A percentile compares a stretch with the other conserved stretches of the same genome.
Evolutionary conservation across 2,329 filamentous ascomycete genomes (phyloP).

Genomic region (Fusarium sp.): DNA sequence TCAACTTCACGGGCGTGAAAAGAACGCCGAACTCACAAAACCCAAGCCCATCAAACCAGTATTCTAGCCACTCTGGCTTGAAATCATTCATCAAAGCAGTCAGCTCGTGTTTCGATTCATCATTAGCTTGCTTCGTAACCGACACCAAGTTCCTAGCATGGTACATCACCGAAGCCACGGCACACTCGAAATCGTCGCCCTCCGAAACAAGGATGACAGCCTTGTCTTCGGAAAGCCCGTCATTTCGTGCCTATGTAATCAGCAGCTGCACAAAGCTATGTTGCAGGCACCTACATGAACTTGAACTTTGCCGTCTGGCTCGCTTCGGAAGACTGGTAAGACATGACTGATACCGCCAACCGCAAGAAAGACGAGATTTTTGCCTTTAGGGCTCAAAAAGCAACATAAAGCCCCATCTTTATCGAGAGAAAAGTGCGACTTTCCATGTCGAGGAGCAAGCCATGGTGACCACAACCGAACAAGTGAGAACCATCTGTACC

Average conservation of each 20-base stretch:
- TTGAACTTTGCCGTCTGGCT: constrained; percentile 72
- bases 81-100: constrained; percentile 61
- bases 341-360: constrained; percentile 80
- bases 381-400: constrained; percentile 78
- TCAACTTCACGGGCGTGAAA: background rate
- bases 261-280: constrained; percentile 7
- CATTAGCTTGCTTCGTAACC: constrained; percentile 56
- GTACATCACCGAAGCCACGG: constrained; percentile 85
- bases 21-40: constrained; percentile 72
- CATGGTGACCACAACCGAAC: constrained; percentile 85
- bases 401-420: constrained; percentile 83
- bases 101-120: constrained; percentile 60
- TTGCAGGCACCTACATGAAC: constrained; percentile 64
- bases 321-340: constrained; percentile 75
- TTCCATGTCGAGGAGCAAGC: constrained; percentile 89
- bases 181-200: constrained; percentile 77
- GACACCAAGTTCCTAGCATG: constrained; percentile 73
- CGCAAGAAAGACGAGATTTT: constrained; percentile 81
- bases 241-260: constrained; percentile 69
- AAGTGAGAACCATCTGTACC: constrained; percentile 79
- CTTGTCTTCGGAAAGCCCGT: constrained; percentile 66
- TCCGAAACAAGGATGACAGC: constrained; percentile 77
- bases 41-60: constrained; percentile 92
- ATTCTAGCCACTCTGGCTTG: constrained; percentile 76
- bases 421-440: constrained; percentile 72